Evolutionary conservation across 2,329 filamentous ascomycete genomes (phyloP), one percentile per base, ranked within the genome.

Genomic region (Claviceps citrina): DNA sequence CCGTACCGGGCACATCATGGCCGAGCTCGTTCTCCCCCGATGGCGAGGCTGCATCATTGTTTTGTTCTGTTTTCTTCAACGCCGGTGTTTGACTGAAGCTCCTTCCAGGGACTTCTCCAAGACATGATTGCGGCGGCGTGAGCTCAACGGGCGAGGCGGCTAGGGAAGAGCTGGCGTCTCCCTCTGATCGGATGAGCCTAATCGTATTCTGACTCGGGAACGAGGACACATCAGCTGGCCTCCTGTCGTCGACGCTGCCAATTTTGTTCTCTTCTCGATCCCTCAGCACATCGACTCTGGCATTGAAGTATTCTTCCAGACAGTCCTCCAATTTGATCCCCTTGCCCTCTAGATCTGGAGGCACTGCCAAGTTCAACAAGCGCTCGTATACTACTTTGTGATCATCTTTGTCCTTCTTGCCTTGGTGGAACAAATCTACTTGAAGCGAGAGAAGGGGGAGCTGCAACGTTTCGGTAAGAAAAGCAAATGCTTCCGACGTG

Each of bases 301-400:
- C 87, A 59, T 96, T 95, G 68, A 96, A 96, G 54, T 95, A 96
- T 39, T 81, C 78, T 56, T 95, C 87, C 15, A 98, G 63, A 50
- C 89, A 96, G 48, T 93, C 83, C 59, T 96, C 91, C 16, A 98
- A 64, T 22, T 80, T 86, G 45, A 95, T 71, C 3, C 71, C 68
- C 43, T 76, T 76, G 19, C 77, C 78, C 34, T 82, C 75, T 5
- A 77, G 70, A 37, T 84, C 78, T 1, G 78, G 69, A 0, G 85
- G 84, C n/a, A 98, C 83, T 1, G 86, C 87, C 31, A 98, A 75
- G 52, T 96, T 91, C 6, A 98, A 67, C 18, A 95, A 63, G 39
- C 91, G 72, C 61, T 98, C 91, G 49, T 93, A 89, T 39, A 95
- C 78, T 42, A 94, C 84, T 55, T 93, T 94, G 65, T 96, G 89